These are phyloP conservation scores for Psophocarpus tetragonolobus DNA, from an alignment of 306 rosid species.

Conservation along the genomic window DNA sequence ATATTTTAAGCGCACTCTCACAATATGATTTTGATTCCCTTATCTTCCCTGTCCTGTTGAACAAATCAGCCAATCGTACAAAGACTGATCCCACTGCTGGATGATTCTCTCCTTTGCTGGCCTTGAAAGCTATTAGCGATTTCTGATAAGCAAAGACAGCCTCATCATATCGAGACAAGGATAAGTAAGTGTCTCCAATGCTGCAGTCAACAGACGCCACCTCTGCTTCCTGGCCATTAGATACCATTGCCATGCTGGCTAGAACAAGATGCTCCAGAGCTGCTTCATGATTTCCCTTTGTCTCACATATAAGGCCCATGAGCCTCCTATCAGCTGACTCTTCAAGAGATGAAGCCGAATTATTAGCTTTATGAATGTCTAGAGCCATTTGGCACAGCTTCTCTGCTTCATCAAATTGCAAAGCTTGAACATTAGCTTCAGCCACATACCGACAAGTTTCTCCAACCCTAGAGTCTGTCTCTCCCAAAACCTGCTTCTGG, in stretches of 20 bases:
- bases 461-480: constrained; percentile 82
- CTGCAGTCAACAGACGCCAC: constrained; percentile 94
- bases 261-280: constrained; percentile 96
- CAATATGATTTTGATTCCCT: constrained; percentile 88
- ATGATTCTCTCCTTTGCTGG: constrained; percentile 91
- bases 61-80: constrained; percentile 84
- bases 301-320: constrained; percentile 96
- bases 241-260: constrained; percentile 94
- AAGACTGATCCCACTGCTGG: constrained; percentile 78
- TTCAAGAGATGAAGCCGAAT: constrained; percentile 72
- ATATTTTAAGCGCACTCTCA: constrained; percentile 85
- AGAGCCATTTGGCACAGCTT: constrained; percentile 87
- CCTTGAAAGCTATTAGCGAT: constrained; percentile 78
- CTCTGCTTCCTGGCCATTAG: constrained; percentile 83
- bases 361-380: constrained; percentile 73
- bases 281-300: constrained; percentile 87
- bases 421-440: constrained; percentile 94
- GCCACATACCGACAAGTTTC: constrained; percentile 96
- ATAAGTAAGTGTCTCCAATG: constrained; percentile 89
- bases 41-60: constrained; percentile 76
- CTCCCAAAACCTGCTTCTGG: constrained; percentile 86
- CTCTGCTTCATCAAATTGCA: constrained; percentile 87
- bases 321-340: constrained; percentile 98
- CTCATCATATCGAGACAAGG: constrained; percentile 81
- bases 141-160: constrained; percentile 87